Evolutionary conservation across 257 asterid species (phyloP), one percentile per base, ranked within the genome.

Genomic region (Cynanchum wilfordii): DNA sequence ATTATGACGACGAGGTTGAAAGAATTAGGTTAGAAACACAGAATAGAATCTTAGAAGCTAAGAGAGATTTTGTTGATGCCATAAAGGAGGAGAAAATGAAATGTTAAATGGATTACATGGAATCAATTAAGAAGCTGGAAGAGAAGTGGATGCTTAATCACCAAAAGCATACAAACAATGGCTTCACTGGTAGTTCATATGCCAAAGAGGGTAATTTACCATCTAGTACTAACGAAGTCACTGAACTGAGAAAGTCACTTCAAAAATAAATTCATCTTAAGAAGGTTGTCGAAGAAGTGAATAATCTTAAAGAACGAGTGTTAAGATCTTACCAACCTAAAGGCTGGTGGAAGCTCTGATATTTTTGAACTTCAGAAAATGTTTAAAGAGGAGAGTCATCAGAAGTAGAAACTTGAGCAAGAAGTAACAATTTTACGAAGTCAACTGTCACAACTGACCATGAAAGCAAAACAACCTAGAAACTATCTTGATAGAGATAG

Each of bases 81-180:
- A 78, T 95, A 65, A 93, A 95, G 99, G 97, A 89, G 87, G 99
- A 90, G 85, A 95, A 90, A 82, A 88, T 87, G 60, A 92, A 90
- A 85, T 95, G 98, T 69, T 98, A 92, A 86, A 84, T 95, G 98
- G 98, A 95, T 78, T 95, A 92, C 82, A 88, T 92, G 96, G 89
- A 92, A 79, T 92, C 99, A 68, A 95, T 95, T 77, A 90, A 95
- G 87, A 83, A 87, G 86, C 96, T 95, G 73, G 99, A 95, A 88
- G 98, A 92, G 83, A 95, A 92, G 81, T 94, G 96, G 96, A 73
- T 84, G 69, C 76, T 71, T 81, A 92, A 89, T 85, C 99, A 92
- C 58, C 91, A 86, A 76, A 92, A 90, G 75, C 90, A 73, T 79
- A 73, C 80, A 22, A 83, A 69, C 25, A 89, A 89, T 75, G 96